Evolutionary conservation across 1,284 basidiomycete genomes (phyloP).

Genomic region (Ganoderma leucocontextum): DNA sequence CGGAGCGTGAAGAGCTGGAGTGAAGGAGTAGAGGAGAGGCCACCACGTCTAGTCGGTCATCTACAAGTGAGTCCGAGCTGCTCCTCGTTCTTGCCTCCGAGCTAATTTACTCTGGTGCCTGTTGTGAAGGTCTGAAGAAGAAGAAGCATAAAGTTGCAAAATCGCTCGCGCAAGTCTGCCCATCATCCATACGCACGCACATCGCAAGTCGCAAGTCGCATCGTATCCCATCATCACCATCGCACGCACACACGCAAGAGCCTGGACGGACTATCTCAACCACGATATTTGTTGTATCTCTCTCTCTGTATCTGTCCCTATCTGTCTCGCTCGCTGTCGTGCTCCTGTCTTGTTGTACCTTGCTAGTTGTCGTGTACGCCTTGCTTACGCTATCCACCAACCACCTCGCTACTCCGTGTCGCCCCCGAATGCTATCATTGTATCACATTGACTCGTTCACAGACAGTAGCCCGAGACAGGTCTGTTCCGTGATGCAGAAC

Average conservation of each 20-base stretch:
- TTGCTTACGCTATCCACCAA: conserved; percentile 8
- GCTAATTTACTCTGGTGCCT: conserved; percentile 2
- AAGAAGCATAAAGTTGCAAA: background rate
- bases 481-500: background rate
- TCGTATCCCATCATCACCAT: background rate
- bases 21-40: conserved; percentile 2
- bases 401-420: background rate
- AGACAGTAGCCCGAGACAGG: background rate
- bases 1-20: background rate
- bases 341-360: conserved; percentile 4
- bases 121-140: conserved; percentile 2
- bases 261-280: conserved; percentile 3
- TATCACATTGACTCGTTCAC: background rate
- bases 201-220: conserved; percentile 6
- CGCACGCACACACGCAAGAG: conserved; percentile 6
- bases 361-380: conserved; percentile 4
- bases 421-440: conserved; percentile 11
- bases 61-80: background rate
- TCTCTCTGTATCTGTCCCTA: conserved; percentile 6
- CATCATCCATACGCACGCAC: conserved; percentile 4
- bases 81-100: background rate
- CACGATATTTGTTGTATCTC: conserved; percentile 3
- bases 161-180: background rate
- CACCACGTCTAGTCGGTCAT: background rate
- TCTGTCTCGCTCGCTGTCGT: conserved; percentile 4